Evolutionary conservation across 1,139 yeast genomes (phyloP).

Genomic region (Maudiozyma humilis): DNA sequence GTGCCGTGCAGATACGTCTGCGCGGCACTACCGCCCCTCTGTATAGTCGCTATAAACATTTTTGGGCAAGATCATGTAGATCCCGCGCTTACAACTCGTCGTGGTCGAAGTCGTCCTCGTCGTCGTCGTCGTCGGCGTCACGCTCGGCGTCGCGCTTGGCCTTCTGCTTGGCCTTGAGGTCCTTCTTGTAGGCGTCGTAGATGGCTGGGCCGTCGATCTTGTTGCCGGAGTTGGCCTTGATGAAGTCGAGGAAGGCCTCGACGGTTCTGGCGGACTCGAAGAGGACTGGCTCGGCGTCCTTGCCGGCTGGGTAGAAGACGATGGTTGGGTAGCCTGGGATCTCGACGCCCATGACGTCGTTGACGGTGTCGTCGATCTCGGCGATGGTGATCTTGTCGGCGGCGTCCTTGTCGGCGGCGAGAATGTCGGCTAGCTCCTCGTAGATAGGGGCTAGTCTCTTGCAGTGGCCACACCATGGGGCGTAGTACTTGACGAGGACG

Average conservation of each 20-base stretch:
- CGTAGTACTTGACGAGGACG: constrained; percentile 87
- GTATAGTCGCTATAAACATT: no score
- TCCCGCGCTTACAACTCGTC: constrained; percentile 21
- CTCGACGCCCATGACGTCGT: constrained; percentile 68
- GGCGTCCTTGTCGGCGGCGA: constrained; percentile 39
- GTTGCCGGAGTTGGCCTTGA: constrained; percentile 56
- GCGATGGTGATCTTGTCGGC: constrained; percentile 62
- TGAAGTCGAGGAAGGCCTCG: constrained; percentile 60
- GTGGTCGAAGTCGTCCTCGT: constrained; percentile 20
- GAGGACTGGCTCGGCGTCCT: constrained; percentile 59
- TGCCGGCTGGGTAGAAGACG: constrained; percentile 86
- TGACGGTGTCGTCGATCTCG: constrained; percentile 79
- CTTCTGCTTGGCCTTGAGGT: constrained; percentile 26
- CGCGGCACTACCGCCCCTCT: no score
- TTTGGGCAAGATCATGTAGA: no score
- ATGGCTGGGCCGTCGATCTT: constrained; percentile 45
- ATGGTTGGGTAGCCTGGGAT: constrained; percentile 92
- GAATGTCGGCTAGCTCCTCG: constrained; percentile 75
- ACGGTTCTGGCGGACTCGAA: constrained; percentile 70
- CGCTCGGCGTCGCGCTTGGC: constrained; percentile 18
- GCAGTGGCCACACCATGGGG: constrained; percentile 99
- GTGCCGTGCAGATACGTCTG: no score
- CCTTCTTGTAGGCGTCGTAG: constrained; percentile 33
- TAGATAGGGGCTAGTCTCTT: constrained; percentile 88
- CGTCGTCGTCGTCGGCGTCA: constrained; percentile 10